phyloP scores from a whole-genome alignment of 345 rosid species.

The Rhodomyrtus tomentosa region DNA sequence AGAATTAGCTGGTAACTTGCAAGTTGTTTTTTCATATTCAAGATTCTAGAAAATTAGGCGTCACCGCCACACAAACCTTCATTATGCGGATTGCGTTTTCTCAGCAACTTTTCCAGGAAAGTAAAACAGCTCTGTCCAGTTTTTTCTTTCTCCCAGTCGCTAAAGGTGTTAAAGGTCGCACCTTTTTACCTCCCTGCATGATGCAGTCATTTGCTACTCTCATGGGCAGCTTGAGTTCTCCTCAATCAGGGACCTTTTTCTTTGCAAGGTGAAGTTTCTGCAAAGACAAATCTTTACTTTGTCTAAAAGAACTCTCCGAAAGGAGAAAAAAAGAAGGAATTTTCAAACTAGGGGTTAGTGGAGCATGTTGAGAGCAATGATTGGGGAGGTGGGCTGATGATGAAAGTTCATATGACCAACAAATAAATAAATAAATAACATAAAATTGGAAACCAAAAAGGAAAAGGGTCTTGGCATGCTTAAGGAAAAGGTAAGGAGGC shows the following conservation, averaged over 20 bases:
- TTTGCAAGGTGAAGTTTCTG: not conserved
- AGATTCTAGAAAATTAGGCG: not conserved
- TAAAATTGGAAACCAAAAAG: not conserved
- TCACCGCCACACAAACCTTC: not conserved
- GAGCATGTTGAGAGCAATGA: conserved; percentile 33
- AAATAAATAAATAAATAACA: not conserved
- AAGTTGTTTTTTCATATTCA: not conserved
- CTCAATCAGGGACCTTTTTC: not conserved
- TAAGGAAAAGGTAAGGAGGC: conserved; percentile 6
- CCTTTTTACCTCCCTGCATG: not conserved
- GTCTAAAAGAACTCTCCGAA: not conserved
- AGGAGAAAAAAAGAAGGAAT: not conserved
- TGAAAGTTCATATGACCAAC: conserved; percentile 6
- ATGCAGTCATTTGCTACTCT: not conserved
- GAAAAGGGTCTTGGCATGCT: conserved; percentile 24
- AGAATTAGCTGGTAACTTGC: not conserved
- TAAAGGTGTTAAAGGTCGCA: not conserved
- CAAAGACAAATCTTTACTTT: not conserved
- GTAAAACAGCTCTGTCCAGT: not conserved
- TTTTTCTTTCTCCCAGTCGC: not conserved
- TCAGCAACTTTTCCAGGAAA: not conserved
- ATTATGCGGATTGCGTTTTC: not conserved
- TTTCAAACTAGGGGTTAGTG: not conserved
- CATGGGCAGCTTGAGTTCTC: not conserved
- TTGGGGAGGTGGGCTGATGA: conserved; percentile 38